Base-by-base conservation (phyloP, 441 rosid genomes). In the Breynia disticha region DNA sequence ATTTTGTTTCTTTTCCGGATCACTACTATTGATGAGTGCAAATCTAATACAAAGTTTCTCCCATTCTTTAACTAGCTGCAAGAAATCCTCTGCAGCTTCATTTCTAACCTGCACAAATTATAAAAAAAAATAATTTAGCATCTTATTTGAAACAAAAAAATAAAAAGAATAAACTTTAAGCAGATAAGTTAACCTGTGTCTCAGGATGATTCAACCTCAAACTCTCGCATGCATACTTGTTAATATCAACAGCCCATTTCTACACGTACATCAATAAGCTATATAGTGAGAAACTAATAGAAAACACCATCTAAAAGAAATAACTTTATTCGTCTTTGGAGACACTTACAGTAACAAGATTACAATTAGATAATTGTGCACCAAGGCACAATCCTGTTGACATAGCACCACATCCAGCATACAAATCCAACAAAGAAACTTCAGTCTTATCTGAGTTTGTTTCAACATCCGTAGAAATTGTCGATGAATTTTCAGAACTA, bases 381-480 rank as follows among this genome's bases (percentile, higher is more conserved):
- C 97, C 94, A 17, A 84, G 77, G 60, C 90, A 76, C 24, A 86
- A 52, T 7, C 97, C 95, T 0, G 89, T 90, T 0, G 97, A 86
- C 94, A 90, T 84, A 15, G 89, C 95, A 7, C 95, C 94, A 70
- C 97, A 90, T 1, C 95, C 95, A 49, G 86, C 72, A 63, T 90
- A 86, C 52, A 86, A 72, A 56, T 90, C 97, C 7, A 86, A 49
- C 67, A 90, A 46, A 9, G 67, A 56, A 16, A 68, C 64, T 45
- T 68, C 55, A 51, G 55, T 50, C 41, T 59, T 52, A 45, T 39
- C 49, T 38, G 15, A 60, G 24, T 56, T 57, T 16, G 46, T 56
- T 7, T 74, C 75, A 55, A 15, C 53, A 2, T 73, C 85, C 52
- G 63, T 80, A 0, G 86, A 81, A 60, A 83, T 71, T 7, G 84